Base-by-base conservation (phyloP, 2,329 filamentous ascomycete species). In the Fusarium ramigenum region DNA sequence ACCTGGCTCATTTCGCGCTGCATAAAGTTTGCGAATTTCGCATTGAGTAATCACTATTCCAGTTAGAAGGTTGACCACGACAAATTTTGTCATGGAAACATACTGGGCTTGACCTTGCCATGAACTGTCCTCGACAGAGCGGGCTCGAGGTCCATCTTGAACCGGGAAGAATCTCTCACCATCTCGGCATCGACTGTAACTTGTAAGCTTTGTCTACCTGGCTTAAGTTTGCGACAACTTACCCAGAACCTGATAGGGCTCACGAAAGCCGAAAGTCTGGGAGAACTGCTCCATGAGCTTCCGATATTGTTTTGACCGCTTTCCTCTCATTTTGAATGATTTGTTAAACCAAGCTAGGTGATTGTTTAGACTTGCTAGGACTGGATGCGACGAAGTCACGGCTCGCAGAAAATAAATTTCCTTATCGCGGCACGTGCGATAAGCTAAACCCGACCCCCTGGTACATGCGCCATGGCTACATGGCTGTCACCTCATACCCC, bases 201-300 rank as follows among this genome's bases (percentile, higher is more conserved):
- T 37, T 70, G 72, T 80, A 60, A 80, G 72, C 75, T 72, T 64
- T 49, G 65, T 61, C 10, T 9, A n/a, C 37, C 40, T 25, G 39
- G 42, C 28, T 47, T 50, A 49, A 49, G 59, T 60, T 63, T 60
- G 47, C 30, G 25, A 47, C 23, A 66, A 79, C 85, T 65, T 84
- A 92, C 90, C 86, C 47, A 97, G 86, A 58, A 97, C 92, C 84
- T 98, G 96, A 84, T 98, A 98, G 16, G 96, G 95, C 84, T 96
- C 93, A 76, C 95, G 93, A 82, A 98, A 98, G 69, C 93, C 92
- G 81, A 97, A 98, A 69, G 91, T 91, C 82, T 96, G 88, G 80
- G 92, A 91, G 88, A 95, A 97, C 80, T 96, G 92, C 83, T 94
- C 92, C 92, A 99, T 97, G 79, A 98, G 91, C 90, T 98, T 98